These are phyloP conservation scores for Leucaena leucocephala DNA, from an alignment of 306 rosid species.

Conservation along the genomic window DNA sequence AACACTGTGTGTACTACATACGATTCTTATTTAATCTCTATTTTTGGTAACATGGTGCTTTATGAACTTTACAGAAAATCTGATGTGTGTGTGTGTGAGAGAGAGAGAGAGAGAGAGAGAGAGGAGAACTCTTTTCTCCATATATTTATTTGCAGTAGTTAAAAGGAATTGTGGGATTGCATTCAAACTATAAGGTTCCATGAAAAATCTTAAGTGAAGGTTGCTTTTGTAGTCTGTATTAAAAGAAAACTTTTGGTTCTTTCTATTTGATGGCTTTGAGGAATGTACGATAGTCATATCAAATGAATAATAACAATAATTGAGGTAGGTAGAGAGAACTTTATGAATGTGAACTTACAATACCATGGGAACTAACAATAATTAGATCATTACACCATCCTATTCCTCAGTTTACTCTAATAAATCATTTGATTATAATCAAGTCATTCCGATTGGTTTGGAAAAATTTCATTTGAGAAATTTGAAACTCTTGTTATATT, in stretches of 20 bases:
- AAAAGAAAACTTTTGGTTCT: not conserved
- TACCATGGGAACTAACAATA: conserved; percentile 16
- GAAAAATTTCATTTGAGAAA: not conserved
- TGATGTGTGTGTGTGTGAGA: not conserved
- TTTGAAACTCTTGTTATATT: conserved; percentile 3
- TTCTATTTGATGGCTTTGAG: not conserved
- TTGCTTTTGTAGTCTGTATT: conserved; percentile 19
- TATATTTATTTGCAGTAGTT: conserved; percentile 23
- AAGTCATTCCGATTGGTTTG: conserved; percentile 5
- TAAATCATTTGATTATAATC: not conserved
- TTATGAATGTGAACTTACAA: conserved; percentile 28
- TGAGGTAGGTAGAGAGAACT: not conserved
- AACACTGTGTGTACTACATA: conserved; percentile 62
- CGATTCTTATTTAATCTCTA: not conserved
- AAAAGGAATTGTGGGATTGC: not conserved
- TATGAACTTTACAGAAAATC: not conserved
- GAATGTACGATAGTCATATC: conserved; percentile 16
- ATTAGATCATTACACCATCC: conserved; percentile 3
- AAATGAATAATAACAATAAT: not conserved
- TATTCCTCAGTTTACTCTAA: not conserved
- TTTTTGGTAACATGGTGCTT: not conserved
- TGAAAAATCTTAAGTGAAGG: conserved; percentile 6
- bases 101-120: too few relatives aligned
- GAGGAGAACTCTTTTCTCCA: not conserved
- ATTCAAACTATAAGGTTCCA: conserved; percentile 25